Conservation (phyloP, 768 basidiomycete genomes). For the Sistotremastrum niveocremeum region DNA sequence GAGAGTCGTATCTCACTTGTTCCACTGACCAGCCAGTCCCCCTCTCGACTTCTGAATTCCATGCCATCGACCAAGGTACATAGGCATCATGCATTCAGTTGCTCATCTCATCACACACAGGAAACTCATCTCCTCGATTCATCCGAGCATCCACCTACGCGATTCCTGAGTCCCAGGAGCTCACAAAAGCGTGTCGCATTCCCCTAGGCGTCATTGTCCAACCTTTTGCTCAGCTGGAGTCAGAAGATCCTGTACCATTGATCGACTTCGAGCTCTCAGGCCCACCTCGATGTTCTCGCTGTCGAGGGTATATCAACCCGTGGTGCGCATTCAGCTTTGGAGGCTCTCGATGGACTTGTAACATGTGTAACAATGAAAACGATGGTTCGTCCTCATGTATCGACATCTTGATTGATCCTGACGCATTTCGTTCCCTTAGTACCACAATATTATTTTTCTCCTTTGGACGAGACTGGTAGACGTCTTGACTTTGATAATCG, state of each 20-base stretch:
- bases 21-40: constrained; percentile 51
- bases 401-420: background rate
- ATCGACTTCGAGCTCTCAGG: constrained; percentile 59
- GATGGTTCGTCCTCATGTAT: constrained; percentile 43
- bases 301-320: constrained; percentile 85
- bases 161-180: constrained; percentile 64
- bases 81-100: background rate
- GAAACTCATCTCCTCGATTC: constrained; percentile 87
- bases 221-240: constrained; percentile 75
- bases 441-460: constrained; percentile 67
- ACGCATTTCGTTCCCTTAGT: constrained; percentile 31
- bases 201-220: constrained; percentile 80
- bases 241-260: constrained; percentile 69
- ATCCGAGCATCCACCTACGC: constrained; percentile 84
- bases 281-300: constrained; percentile 73
- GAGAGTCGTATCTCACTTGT: constrained; percentile 52
- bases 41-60: constrained; percentile 73
- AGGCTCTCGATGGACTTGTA: constrained; percentile 83
- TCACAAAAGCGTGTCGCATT: constrained; percentile 70
- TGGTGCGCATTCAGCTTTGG: constrained; percentile 81
- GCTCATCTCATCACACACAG: constrained; percentile 17
- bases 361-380: constrained; percentile 76
- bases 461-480: constrained; percentile 62
- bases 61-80: constrained; percentile 83
- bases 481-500: constrained; percentile 71